phyloP scores from a whole-genome alignment of 2,329 filamentous ascomycete species.

The Alternaria viburni region DNA sequence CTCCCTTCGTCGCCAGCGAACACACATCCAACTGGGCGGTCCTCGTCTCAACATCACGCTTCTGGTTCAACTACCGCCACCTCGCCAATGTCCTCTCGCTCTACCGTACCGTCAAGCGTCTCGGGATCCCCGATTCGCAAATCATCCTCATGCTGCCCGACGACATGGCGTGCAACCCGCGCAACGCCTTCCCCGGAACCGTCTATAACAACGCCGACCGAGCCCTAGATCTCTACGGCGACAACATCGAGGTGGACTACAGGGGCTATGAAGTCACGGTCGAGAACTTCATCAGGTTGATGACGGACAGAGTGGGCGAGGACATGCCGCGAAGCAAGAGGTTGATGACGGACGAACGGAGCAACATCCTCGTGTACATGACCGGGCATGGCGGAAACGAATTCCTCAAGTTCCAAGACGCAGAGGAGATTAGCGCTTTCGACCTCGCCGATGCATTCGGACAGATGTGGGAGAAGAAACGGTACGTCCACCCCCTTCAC shows the following conservation, averaged over 20 bases:
- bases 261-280: constrained; percentile 98
- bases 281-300: constrained; percentile 94
- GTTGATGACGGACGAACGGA: constrained; percentile 89
- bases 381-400: constrained; percentile 97
- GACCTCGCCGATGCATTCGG: constrained; percentile 97
- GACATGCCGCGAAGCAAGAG: constrained; percentile 96
- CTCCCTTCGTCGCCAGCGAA: constrained; percentile 63
- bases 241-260: constrained; percentile 99
- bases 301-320: constrained; percentile 92
- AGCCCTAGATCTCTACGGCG: constrained; percentile 93
- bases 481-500: constrained; percentile 54
- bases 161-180: constrained; percentile 99
- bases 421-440: constrained; percentile 95
- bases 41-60: constrained; percentile 95
- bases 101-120: constrained; percentile 96
- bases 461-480: constrained; percentile 99
- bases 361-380: constrained; percentile 99
- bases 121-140: constrained; percentile 96
- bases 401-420: constrained; percentile 98
- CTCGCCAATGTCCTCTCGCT: constrained; percentile 96
- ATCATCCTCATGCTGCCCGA: constrained; percentile 99
- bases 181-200: constrained; percentile 95
- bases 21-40: constrained; percentile 99
- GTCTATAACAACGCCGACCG: constrained; percentile 99
- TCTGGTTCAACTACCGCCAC: constrained; percentile 99